Percentiles rank a stretch among this genome's conserved stretches.
phyloP scores from a whole-genome alignment of 305 asterid species.

The Fraxinus xanthoxyloides region DNA sequence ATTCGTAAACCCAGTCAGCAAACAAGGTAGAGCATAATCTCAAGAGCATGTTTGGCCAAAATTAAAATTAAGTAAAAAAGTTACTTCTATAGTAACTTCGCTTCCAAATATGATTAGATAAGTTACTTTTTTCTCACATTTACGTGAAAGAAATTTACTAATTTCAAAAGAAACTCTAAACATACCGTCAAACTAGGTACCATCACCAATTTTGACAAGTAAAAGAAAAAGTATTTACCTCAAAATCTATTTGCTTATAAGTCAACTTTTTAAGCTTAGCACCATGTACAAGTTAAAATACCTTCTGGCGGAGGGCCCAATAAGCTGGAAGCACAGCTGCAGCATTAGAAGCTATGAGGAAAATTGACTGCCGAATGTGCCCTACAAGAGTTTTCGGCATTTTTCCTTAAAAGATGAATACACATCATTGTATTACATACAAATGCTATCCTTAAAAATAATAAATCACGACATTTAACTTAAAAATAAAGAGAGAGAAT shows the following conservation, averaged over 20 bases:
- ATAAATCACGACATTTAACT: background rate
- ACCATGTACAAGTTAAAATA: slow-evolving; percentile 20
- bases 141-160: background rate
- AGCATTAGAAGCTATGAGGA: slow-evolving; percentile 89
- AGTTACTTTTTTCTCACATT: background rate
- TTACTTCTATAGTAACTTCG: background rate
- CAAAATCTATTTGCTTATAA: background rate
- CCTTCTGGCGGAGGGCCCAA: slow-evolving; percentile 95
- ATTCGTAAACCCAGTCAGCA: background rate
- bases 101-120: background rate
- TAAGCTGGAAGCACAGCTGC: slow-evolving; percentile 91
- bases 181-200: background rate
- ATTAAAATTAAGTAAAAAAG: background rate
- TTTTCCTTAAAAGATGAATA: slow-evolving; percentile 33
- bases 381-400: slow-evolving; percentile 59
- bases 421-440: slow-evolving; percentile 13
- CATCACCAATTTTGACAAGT: background rate
- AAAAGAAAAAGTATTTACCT: no score
- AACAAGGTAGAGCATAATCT: background rate
- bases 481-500: background rate
- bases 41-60: background rate
- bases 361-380: slow-evolving; percentile 73
- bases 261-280: background rate
- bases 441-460: slow-evolving; percentile 11
- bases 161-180: background rate